Evolutionary conservation across 345 rosid genomes (phyloP).

Genomic region (Moringa oleifera): DNA sequence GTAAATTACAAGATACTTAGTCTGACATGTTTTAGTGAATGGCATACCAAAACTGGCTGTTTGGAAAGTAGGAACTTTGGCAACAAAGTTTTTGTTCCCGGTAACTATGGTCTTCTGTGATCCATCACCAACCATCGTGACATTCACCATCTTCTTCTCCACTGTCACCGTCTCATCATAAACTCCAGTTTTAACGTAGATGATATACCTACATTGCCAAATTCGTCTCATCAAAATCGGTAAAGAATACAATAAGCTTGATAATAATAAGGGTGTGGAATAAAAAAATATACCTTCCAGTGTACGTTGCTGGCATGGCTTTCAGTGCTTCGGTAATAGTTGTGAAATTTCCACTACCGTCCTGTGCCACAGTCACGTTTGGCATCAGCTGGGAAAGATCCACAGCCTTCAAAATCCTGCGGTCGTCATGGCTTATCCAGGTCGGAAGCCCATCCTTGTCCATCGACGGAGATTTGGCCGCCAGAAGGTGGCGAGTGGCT

Average conservation of each 20-base stretch:
- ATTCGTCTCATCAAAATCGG: background rate
- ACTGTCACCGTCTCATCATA: slow-evolving; percentile 59
- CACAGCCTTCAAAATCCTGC: slow-evolving; percentile 44
- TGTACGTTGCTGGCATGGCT: slow-evolving; percentile 48
- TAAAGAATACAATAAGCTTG: background rate
- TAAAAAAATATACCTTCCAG: slow-evolving; percentile 77
- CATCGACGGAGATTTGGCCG: slow-evolving; percentile 7
- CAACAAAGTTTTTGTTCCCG: slow-evolving; percentile 51
- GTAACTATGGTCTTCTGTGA: slow-evolving; percentile 71
- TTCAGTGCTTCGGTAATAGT: slow-evolving; percentile 58
- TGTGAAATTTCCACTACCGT: slow-evolving; percentile 71
- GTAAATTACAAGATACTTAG: too few species aligned
- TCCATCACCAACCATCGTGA: slow-evolving; percentile 78
- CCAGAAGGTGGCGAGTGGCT: slow-evolving; percentile 40
- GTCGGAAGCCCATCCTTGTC: slow-evolving; percentile 36
- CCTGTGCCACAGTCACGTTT: slow-evolving; percentile 64
- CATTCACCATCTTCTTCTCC: slow-evolving; percentile 42
- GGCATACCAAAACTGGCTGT: slow-evolving; percentile 74
- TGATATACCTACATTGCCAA: slow-evolving; percentile 44
- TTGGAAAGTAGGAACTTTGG: slow-evolving; percentile 48
- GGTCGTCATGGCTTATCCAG: slow-evolving; percentile 57
- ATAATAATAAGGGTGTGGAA: background rate
- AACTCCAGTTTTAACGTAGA: slow-evolving; percentile 61
- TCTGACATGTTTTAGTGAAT: too few species aligned
- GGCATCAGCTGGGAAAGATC: slow-evolving; percentile 33